Evolutionary conservation across 768 basidiomycete genomes (phyloP), one percentile per base, ranked within the genome.

Genomic region (Suillus luteus): DNA sequence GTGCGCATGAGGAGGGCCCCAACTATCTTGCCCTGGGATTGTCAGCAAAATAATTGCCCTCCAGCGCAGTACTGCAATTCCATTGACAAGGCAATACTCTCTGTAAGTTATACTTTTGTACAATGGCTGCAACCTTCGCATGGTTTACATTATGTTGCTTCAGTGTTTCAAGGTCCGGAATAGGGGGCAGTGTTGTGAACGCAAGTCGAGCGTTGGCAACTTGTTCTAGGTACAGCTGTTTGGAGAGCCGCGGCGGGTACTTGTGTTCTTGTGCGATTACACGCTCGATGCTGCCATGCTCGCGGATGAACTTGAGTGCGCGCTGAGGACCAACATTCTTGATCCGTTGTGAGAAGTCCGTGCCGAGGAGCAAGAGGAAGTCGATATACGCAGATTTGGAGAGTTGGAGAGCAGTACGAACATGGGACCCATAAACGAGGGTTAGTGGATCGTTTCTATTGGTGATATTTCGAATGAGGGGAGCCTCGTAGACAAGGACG

Each of bases 271-370:
- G 70, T 65, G 83, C 78, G 22, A 95, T 74, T 38, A 94, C 79
- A 7, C 80, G 76, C 73, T 95, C 93, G 67, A 96, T 95, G 8
- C 84, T 81, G 5, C 86, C 86, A 71, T 94, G 77, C 67, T 85
- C 78, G 58, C 82, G 83, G 59, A 96, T 92, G 66, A 91, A 85
- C 68, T 86, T 87, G 69, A 93, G 85, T 1, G 93, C 93, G 2
- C 87, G 87, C 0, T 78, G 71, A 1, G 95, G 94, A 1, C 95
- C 95, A 1, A 96, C 80, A 64, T 89, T 87, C 62, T 85, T 90
- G 64, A 97, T 91, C 5, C 95, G 86, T 54, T 89, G 86, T 0
- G 92, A 89, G 69, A 96, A 96, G 75, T 97, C 95, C 2, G 95
- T 96, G 12, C 95, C 95, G 11, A 95, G 83, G 7, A 97, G 81